Base-by-base conservation (phyloP, 352 stramenopile species). In the Phytophthora multivora region DNA sequence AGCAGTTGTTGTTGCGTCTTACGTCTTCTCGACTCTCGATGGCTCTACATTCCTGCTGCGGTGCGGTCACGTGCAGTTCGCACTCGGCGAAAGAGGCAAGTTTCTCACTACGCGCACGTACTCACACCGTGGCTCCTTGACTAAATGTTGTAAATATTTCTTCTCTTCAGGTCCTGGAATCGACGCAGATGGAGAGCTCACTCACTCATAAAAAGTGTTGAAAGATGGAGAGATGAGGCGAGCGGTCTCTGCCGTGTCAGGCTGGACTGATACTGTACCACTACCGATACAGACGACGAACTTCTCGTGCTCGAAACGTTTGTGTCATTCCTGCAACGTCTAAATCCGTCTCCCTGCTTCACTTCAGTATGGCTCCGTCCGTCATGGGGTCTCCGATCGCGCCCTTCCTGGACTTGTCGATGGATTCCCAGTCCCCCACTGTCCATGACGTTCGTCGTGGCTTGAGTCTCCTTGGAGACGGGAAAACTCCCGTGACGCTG, bases 341-440 rank as follows among this genome's bases (percentile, higher is more conserved):
- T 60, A 66, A 49, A 57, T 60, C 38, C 19, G 38, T 56, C 50
- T n/a, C 1, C 18, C 15, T 51, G 15, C 16, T 26, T 30, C 7
- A 18, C 7, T 26, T n/a, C 40, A 12, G 19, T 9, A 68, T 71
- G 63, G 23, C 57, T 53, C 50, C 57, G 33, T 71, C 57, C 21
- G 51, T 50, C 18, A 58, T 69, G 58, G 58, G 45, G 19, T 72
- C 68, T 1, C 67, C 68, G 5, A 50, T 65, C 19, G 51, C 43
- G 2, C 58, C 60, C 9, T 74, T 64, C 65, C 40, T 69, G 48
- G 75, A 83, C 54, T 52, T 83, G 41, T 63, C 66, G 23, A 74
- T 77, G 69, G 59, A 61, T 46, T 73, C 61, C 12, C 51, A 51
- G 35, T 71, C 61, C 12, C 38, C 46, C 16, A 61, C 46, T 4